Conservation (phyloP, 2,329 filamentous ascomycete species). For the Fusarium sp. region DNA sequence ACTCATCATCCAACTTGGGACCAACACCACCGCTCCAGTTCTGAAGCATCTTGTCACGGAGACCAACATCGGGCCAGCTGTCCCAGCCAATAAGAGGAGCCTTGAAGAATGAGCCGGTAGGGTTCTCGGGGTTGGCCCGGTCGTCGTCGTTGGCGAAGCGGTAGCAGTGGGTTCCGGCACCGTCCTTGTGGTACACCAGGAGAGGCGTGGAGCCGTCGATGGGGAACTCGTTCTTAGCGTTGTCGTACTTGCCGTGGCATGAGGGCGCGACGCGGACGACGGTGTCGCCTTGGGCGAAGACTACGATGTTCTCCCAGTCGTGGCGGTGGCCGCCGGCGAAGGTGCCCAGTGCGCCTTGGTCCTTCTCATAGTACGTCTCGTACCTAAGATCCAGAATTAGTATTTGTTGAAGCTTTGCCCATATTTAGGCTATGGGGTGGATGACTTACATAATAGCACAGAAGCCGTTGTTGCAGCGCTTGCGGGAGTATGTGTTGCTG, state of each 20-base stretch:
- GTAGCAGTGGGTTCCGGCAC: conserved; percentile 49
- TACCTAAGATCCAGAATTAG: conserved; percentile 23
- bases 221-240: conserved; percentile 43
- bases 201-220: conserved; percentile 40
- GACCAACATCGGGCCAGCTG: conserved; percentile 45
- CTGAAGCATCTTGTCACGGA: conserved; percentile 46
- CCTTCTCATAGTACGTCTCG: conserved; percentile 61
- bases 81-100: conserved; percentile 50
- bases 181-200: conserved; percentile 52
- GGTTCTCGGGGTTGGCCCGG: conserved; percentile 46
- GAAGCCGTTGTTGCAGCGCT: conserved; percentile 53
- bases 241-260: conserved; percentile 46
- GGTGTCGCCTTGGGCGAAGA: conserved; percentile 49
- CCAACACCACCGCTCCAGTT: conserved; percentile 49
- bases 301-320: conserved; percentile 59
- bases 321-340: conserved; percentile 55
- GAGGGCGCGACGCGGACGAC: conserved; percentile 50
- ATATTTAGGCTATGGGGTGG: accelerated
- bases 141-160: conserved; percentile 51
- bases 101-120: conserved; percentile 43
- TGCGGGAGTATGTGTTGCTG: conserved; percentile 52
- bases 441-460: conserved; percentile 50
- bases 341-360: conserved; percentile 53
- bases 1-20: conserved; percentile 50
- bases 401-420: background rate